A percentile compares a stretch with the other conserved stretches of the same genome.
Evolutionary conservation across 108 stramenopile species (phyloP).

Genomic region (Cylindrotheca fusiformis): DNA sequence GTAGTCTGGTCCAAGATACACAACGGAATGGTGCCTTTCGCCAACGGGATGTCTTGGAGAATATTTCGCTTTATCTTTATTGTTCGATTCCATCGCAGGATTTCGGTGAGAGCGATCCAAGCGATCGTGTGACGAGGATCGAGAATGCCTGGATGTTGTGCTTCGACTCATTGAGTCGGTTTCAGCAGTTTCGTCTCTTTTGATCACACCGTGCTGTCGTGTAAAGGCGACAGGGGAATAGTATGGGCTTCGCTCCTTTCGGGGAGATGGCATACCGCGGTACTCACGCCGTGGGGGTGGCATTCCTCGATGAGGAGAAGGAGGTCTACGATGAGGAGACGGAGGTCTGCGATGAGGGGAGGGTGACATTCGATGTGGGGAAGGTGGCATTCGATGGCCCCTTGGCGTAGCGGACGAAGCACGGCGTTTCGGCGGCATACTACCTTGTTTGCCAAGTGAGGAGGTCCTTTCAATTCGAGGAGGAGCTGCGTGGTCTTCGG

Average conservation of each 20-base stretch:
- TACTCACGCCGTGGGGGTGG: background rate
- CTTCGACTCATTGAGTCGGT: background rate
- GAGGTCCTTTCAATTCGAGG: background rate
- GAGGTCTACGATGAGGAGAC: background rate
- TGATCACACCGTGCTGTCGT: background rate
- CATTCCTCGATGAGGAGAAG: background rate
- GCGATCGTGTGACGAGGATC: no score
- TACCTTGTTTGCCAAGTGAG: background rate
- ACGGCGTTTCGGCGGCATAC: slow-evolving; percentile 6
- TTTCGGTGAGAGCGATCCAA: no score
- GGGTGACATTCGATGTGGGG: background rate
- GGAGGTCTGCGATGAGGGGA: background rate
- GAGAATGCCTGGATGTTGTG: background rate
- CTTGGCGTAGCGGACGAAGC: slow-evolving; percentile 10
- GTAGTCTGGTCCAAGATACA: no score
- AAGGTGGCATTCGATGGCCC: background rate
- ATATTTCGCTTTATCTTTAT: no score
- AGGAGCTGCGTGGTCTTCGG: slow-evolving; percentile 5
- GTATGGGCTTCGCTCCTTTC: background rate
- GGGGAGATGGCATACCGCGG: background rate
- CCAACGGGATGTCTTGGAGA: no score
- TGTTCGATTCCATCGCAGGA: no score
- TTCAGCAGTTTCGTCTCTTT: background rate
- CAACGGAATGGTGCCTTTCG: no score
- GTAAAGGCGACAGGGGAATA: background rate